Evolutionary conservation across 306 rosid species (phyloP).

Genomic region (Cercis canadensis): DNA sequence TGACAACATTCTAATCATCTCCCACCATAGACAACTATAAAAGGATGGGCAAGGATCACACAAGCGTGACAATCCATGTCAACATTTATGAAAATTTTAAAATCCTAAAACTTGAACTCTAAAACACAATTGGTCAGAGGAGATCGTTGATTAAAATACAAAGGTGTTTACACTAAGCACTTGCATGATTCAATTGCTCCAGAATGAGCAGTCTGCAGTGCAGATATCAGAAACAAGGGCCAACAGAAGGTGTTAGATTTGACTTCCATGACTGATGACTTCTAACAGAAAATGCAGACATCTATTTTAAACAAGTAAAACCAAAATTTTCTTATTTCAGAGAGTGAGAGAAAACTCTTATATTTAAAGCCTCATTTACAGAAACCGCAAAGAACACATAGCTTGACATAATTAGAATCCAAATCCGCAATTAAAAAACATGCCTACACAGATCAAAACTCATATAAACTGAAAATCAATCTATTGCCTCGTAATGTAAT

Average conservation of each 20-base stretch:
- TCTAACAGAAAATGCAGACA: background rate
- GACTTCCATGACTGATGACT: background rate
- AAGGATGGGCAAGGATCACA: background rate
- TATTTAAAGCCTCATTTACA: background rate
- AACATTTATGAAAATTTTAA: background rate
- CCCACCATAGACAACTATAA: too few species aligned
- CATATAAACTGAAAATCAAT: background rate
- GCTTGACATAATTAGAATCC: conserved; percentile 1
- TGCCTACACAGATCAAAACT: background rate
- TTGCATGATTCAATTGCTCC: conserved; percentile 15
- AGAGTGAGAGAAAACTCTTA: background rate
- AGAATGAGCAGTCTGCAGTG: too few species aligned
- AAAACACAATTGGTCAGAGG: background rate
- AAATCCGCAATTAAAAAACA: background rate
- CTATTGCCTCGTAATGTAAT: background rate
- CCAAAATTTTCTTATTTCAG: background rate
- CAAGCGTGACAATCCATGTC: background rate
- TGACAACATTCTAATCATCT: too few species aligned
- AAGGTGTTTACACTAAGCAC: background rate
- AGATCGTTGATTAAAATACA: too few species aligned
- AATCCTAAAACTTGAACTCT: background rate
- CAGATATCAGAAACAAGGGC: background rate
- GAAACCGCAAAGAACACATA: background rate
- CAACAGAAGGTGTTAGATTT: background rate
- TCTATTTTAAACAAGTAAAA: background rate